A percentile compares a stretch with the other conserved stretches of the same genome.
Evolutionary conservation across 2,329 filamentous ascomycete species (phyloP).

Genomic region (Elsinoe ampelina): DNA sequence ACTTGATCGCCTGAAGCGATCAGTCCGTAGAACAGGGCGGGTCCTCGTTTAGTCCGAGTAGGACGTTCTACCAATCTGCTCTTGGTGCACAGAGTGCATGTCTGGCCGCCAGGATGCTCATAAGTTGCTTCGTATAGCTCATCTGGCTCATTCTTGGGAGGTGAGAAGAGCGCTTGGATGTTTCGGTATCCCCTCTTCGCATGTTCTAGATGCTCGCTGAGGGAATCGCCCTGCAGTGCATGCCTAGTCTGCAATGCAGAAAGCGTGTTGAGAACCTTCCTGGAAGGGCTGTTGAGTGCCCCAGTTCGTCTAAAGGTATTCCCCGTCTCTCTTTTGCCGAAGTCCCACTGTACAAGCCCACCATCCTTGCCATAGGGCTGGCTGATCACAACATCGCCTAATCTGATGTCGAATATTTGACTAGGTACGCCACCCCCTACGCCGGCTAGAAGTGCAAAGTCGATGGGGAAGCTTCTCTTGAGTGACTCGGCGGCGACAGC

Average conservation of each 20-base stretch:
- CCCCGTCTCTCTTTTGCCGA: conserved; percentile 18
- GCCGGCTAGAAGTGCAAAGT: conserved; percentile 19
- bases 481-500: conserved; percentile 18
- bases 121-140: background rate
- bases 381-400: conserved; percentile 23
- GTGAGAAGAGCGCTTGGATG: background rate
- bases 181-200: background rate
- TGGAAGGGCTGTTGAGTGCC: conserved; percentile 18
- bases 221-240: background rate
- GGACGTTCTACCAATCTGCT: background rate
- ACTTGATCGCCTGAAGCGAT: conserved; percentile 22
- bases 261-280: conserved; percentile 20
- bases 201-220: background rate
- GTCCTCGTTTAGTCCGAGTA: background rate
- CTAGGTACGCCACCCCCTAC: conserved; percentile 21
- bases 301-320: conserved; percentile 18
- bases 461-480: conserved; percentile 16
- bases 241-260: conserved; percentile 14
- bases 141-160: background rate
- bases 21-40: conserved; percentile 20
- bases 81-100: background rate
- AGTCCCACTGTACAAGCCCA: conserved; percentile 24
- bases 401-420: conserved; percentile 18
- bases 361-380: conserved; percentile 17
- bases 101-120: background rate